phyloP scores from a whole-genome alignment of 345 rosid genomes.

The Microcos paniculata region DNA sequence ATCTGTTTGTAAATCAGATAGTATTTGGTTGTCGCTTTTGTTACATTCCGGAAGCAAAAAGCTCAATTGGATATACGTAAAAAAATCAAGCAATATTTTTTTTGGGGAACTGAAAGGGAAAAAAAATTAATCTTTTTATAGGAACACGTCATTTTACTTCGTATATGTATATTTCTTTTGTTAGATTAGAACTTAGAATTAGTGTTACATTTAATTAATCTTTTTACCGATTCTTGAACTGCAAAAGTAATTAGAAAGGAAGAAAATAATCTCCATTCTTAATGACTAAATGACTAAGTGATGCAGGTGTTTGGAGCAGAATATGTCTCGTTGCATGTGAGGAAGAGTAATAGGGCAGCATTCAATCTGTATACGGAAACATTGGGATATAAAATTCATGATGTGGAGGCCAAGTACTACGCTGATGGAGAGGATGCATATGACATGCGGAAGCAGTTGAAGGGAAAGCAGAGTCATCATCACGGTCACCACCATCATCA shows the following conservation, averaged over 20 bases:
- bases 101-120: not conserved
- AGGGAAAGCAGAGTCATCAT: constrained; percentile 75
- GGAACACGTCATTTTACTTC: not conserved
- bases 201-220: not conserved
- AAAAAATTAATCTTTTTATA: not conserved
- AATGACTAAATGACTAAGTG: not conserved
- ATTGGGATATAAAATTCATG: constrained; percentile 82
- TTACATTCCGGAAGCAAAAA: not conserved
- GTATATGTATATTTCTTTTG: not conserved
- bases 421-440: constrained; percentile 99
- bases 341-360: constrained; percentile 97
- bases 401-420: constrained; percentile 93
- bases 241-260: not conserved
- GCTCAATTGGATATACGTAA: not conserved
- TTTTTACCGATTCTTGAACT: not conserved
- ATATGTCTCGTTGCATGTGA: constrained; percentile 89
- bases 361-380: constrained; percentile 89
- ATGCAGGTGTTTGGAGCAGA: constrained; percentile 84
- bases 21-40: not conserved
- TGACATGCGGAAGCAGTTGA: constrained; percentile 94
- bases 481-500: constrained; percentile 56
- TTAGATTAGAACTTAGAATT: too few species aligned
- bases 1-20: not conserved
- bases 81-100: not conserved
- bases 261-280: not conserved